Evolutionary conservation across 75 land plant genomes (phyloP), one percentile per base, ranked within the genome.

Genomic region (Isoetes taiwanensis): DNA sequence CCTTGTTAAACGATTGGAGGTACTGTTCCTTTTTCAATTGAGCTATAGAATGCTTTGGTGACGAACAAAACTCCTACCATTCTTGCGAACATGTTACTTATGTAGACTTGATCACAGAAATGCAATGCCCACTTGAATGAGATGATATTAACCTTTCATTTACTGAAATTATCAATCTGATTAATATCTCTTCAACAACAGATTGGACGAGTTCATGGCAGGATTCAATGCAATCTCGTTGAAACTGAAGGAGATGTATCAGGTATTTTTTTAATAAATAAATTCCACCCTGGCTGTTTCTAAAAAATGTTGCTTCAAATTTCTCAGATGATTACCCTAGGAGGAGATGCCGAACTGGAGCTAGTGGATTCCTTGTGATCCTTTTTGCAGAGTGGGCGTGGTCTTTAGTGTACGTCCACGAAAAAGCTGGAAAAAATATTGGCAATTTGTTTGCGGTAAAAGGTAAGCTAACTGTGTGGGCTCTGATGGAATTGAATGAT

Each of bases 321-420:
- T 12, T 4, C 17, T 20, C 70, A 91, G 97, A 91, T 91, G 97
- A 91, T 91, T 40, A 91, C 97, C n/a, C 76, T 91, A 42, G 97
- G 97, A 64, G 97, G 97, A 24, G 97, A 91, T 75, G 97, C 97
- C 11, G 97, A 91, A 63, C 74, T 91, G 73, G 97, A 91, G 67
- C 77, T 91, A 3, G 97, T 91, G 30, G 97, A 91, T 59, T 86
- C 97, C 26, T 59, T 91, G 65, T n/a, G 97, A 91, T 64, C 97
- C 97, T 11, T 91, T n/a, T 91, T 69, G 79, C 97, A 28, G 94
- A 91, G n/a, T n/a, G 72, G 97, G 97, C 17, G 97, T 91, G 16
- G 97, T 91, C 64, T 91, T 91, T 62, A 91, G 95, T 68, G 97
- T 91, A 2, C 67, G 97, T 29, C 97, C 97, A 11, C 86, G 83